Base-by-base conservation (phyloP, 2,329 filamentous ascomycete species). In the Coleophoma eucalyptorum region DNA sequence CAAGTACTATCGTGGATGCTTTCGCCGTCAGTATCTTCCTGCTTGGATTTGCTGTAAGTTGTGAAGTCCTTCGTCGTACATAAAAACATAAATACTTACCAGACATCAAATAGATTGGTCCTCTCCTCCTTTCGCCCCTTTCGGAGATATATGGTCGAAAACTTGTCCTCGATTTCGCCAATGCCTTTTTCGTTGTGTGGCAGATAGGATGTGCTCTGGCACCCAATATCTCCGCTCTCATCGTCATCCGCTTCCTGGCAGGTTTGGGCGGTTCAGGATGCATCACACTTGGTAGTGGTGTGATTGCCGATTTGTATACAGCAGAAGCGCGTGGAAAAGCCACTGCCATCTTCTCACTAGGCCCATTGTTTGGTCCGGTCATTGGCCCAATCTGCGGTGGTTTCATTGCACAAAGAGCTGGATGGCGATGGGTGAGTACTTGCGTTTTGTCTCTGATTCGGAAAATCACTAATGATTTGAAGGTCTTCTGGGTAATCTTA, bases 71-170 rank as follows among this genome's bases (percentile, higher is more conserved):
- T n/a, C 34, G 3, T 20, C 26, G 26, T 26, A 26, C 10, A 26
- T 26, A 43, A 18, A 7, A 7, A 26, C 10, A 26, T 26, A 43
- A 18, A 7, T 20, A 18, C 31, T 12, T 16, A 33, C 8, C 43
- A 32, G 4, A 18, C 20, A n/a, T n/a, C 8, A 32, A 16, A n/a
- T 34, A 47, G 45, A 31, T 84, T 12, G 81, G 81, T 0, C 81
- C 81, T 1, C 64, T 84, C 5, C 67, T 83, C 48, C 65, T 84
- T 3, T 77, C 79, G 1, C 81, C 81, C 0, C 58, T 84, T 44
- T 80, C 76, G 1, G 85, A 89, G 62, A 77, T 87, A 50, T 86
- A 85, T 59, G 84, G 85, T 2, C 75, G 84, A 4, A 66, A 80
- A 3, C 65, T 73, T 1, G 64, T 88, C 31, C 75, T 87, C 53